These are phyloP conservation scores for Plectosphaerella sp. DNA, from an alignment of 2,329 filamentous ascomycete genomes.

Conservation along the genomic window DNA sequence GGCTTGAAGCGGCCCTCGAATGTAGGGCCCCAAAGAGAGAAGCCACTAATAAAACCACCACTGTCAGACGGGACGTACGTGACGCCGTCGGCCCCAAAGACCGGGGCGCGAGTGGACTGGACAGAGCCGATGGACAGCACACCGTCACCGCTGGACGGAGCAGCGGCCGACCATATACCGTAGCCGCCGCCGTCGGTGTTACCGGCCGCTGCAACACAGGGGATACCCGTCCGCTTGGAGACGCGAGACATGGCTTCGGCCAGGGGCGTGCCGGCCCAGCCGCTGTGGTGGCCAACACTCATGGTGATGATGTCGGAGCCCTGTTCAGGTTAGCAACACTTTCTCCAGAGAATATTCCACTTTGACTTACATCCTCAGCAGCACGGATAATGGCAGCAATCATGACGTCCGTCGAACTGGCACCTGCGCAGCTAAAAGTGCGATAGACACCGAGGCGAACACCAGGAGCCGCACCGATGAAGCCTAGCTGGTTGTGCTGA, in stretches of 20 bases:
- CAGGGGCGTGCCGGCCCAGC: constrained; percentile 48
- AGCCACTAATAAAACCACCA: constrained; percentile 25
- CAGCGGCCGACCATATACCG: constrained; percentile 9
- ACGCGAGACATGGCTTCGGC: constrained; percentile 39
- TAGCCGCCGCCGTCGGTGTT: constrained; percentile 7
- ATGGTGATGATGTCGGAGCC: constrained; percentile 27
- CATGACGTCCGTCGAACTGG: constrained; percentile 31
- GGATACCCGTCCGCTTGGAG: constrained; percentile 9
- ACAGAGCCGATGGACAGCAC: constrained; percentile 11
- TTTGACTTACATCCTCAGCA: constrained; percentile 24
- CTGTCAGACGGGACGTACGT: constrained; percentile 12
- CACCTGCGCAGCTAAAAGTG: constrained; percentile 28
- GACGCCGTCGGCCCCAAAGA: background rate
- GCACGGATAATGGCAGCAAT: constrained; percentile 36
- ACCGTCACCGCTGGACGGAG: constrained; percentile 7
- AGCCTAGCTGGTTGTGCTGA: constrained; percentile 40
- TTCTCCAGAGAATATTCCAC: too few relatives aligned
- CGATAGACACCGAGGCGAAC: constrained; percentile 34
- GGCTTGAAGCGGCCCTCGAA: constrained; percentile 34
- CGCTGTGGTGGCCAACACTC: constrained; percentile 20
- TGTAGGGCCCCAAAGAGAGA: constrained; percentile 34
- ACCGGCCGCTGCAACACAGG: constrained; percentile 13
- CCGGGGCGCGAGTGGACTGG: constrained; percentile 16
- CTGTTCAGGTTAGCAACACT: too few relatives aligned
- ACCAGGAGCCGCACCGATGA: constrained; percentile 39